Evolutionary conservation across 768 basidiomycete genomes (phyloP), one percentile per base, ranked within the genome.

Genomic region (Kwoniella shandongensis): DNA sequence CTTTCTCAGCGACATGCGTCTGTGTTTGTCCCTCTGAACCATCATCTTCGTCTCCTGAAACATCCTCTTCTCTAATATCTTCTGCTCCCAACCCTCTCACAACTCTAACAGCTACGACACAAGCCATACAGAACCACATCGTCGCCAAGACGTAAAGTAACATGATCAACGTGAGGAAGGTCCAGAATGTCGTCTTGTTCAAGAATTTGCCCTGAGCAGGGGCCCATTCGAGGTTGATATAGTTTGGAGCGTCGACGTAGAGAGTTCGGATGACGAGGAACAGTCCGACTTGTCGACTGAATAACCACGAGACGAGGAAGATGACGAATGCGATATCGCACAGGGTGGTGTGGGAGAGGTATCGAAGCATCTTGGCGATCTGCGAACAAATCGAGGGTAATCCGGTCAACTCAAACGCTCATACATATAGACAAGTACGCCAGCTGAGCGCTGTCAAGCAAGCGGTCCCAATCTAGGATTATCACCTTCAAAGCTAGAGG

Each of bases 331-430:
- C 82, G 23, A 78, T 66, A 75, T 98, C 92, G 52, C 87, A 88
- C 13, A 83, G 73, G 18, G 82, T 82, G 30, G 81, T 78, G 39
- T 86, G 75, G 15, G 79, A 79, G n/a, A 93, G 80, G 76, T 98
- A 99, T 54, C 87, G 86, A 61, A 89, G 77, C 88, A 98, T 94
- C 77, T 99, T 99, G 10, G 91, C 94, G 62, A 89, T 74, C 91
- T 94, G 58, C 1, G 35, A 23, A 32, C 15, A 51, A 35, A n/a
- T n/a, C n/a, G n/a, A n/a, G n/a, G n/a, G n/a, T n/a, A n/a, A n/a
- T n/a, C n/a, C n/a, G n/a, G n/a, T n/a, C n/a, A n/a, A n/a, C n/a
- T n/a, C n/a, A n/a, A n/a, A n/a, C n/a, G n/a, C n/a, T n/a, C n/a
- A n/a, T n/a, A n/a, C n/a, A n/a, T n/a, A n/a, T n/a, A n/a, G n/a